These are phyloP conservation scores for Pulveroboletus ravenelii DNA, from an alignment of 768 basidiomycete species.

Conservation along the genomic window DNA sequence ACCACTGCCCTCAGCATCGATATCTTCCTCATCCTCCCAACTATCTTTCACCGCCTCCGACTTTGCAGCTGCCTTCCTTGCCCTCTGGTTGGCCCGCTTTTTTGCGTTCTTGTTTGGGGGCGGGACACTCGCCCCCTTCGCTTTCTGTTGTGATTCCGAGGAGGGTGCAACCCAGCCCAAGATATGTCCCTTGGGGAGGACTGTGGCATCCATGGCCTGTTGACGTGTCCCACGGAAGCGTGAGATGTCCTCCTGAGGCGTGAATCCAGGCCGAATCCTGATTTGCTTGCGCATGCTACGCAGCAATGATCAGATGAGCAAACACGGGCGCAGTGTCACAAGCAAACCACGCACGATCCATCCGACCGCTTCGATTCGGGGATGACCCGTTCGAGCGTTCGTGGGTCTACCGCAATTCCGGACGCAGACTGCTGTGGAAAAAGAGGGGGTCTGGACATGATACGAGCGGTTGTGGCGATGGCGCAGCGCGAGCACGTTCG, in stretches of 20 bases:
- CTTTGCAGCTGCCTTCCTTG: slow-evolving; percentile 56
- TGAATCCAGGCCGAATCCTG: slow-evolving; percentile 89
- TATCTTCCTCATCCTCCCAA: slow-evolving; percentile 75
- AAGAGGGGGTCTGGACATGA: slow-evolving; percentile 74
- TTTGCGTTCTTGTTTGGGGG: slow-evolving; percentile 76
- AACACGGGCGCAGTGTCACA: slow-evolving; percentile 5
- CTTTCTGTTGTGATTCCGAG: slow-evolving; percentile 32
- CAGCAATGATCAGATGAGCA: slow-evolving; percentile 3
- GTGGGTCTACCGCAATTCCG: slow-evolving; percentile 83
- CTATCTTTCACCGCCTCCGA: slow-evolving; percentile 60
- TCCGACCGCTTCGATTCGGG: slow-evolving; percentile 79
- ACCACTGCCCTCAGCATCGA: slow-evolving; percentile 19
- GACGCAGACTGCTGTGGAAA: slow-evolving; percentile 65
- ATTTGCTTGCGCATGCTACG: slow-evolving; percentile 78
- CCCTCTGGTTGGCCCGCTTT: slow-evolving; percentile 75
- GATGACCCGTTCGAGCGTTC: slow-evolving; percentile 82
- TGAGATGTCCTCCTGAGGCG: slow-evolving; percentile 90
- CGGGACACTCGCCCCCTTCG: slow-evolving; percentile 26
- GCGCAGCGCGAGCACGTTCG: slow-evolving; percentile 13
- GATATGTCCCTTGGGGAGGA: slow-evolving; percentile 74
- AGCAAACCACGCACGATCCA: slow-evolving; percentile 58
- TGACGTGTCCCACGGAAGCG: slow-evolving; percentile 79
- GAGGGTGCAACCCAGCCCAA: slow-evolving; percentile 74
- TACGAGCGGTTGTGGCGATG: not conserved
- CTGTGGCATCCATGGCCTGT: slow-evolving; percentile 59